Evolutionary conservation across 345 rosid species (phyloP).

Genomic region (Arabis alpina): DNA sequence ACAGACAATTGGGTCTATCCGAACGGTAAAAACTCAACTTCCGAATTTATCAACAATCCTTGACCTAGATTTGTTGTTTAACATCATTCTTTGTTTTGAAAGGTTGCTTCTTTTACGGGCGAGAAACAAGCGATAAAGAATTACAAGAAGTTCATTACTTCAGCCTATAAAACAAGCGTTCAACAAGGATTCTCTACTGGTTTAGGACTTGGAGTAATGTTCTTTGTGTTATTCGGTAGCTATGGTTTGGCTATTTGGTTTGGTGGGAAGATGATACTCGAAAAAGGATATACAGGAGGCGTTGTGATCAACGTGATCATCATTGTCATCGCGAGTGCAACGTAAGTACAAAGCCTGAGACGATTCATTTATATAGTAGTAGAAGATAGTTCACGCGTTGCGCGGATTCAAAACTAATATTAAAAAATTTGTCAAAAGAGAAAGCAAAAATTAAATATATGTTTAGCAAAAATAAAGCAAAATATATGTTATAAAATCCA

Average conservation of each 20-base stretch:
- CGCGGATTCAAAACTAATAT: no score
- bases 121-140: conserved; percentile 61
- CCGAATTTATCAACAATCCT: background rate
- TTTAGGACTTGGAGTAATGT: conserved; percentile 55
- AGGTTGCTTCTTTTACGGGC: conserved; percentile 87
- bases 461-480: no score
- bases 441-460: no score
- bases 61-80: background rate
- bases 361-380: no score
- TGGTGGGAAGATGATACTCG: conserved; percentile 71
- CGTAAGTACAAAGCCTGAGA: conserved; percentile 46
- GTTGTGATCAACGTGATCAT: conserved; percentile 60
- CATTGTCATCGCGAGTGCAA: conserved; percentile 66
- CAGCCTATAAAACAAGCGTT: conserved; percentile 58
- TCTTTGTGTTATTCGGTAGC: conserved; percentile 45
- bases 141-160: conserved; percentile 55
- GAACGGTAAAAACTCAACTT: conserved; percentile 54
- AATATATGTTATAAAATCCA: no score
- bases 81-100: background rate
- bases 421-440: no score
- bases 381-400: no score
- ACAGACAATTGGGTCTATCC: conserved; percentile 74
- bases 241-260: conserved; percentile 72
- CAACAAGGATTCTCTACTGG: conserved; percentile 65
- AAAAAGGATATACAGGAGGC: conserved; percentile 73